Evolutionary conservation across 2,329 filamentous ascomycete genomes (phyloP).

Genomic region (Cercospora citrullina): DNA sequence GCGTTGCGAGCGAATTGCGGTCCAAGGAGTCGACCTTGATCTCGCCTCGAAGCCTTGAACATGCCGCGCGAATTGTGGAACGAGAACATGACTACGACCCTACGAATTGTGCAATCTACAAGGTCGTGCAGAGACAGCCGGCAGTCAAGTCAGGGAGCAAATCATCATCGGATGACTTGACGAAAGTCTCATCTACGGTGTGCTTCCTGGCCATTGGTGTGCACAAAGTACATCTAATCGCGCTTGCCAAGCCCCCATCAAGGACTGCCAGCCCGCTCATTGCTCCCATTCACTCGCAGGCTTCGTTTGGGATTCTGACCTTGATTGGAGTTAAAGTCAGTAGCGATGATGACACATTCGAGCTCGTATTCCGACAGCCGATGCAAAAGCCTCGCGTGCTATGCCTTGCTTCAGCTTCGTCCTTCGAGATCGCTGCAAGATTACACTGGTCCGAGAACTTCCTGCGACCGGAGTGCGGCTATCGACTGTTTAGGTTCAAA

Average conservation of each 20-base stretch:
- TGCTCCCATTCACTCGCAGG: conserved; percentile 50
- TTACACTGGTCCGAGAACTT: conserved; percentile 63
- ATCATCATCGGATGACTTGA: conserved; percentile 65
- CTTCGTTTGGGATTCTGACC: conserved; percentile 64
- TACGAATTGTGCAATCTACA: conserved; percentile 66
- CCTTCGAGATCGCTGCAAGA: conserved; percentile 63
- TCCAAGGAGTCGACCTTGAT: conserved; percentile 55
- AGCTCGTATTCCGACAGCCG: conserved; percentile 62
- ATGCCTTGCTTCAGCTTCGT: conserved; percentile 63
- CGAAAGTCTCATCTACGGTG: conserved; percentile 63
- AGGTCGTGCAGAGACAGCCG: conserved; percentile 64
- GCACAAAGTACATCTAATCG: conserved; percentile 57
- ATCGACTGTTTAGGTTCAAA: conserved; percentile 62
- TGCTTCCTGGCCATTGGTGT: conserved; percentile 69
- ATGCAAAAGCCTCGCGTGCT: conserved; percentile 57
- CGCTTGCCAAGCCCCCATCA: neutral
- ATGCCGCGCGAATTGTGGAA: conserved; percentile 63
- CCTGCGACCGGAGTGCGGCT: conserved; percentile 65
- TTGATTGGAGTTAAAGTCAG: conserved; percentile 61
- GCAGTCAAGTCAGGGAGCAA: conserved; percentile 54
- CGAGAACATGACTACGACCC: conserved; percentile 69
- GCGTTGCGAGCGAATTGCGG: conserved; percentile 58
- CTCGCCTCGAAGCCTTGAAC: conserved; percentile 61
- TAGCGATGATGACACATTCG: conserved; percentile 64
- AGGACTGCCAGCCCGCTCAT: conserved; percentile 58